phyloP scores from a whole-genome alignment of 495 filamentous ascomycete species.

The Jackrogersella minutella region DNA sequence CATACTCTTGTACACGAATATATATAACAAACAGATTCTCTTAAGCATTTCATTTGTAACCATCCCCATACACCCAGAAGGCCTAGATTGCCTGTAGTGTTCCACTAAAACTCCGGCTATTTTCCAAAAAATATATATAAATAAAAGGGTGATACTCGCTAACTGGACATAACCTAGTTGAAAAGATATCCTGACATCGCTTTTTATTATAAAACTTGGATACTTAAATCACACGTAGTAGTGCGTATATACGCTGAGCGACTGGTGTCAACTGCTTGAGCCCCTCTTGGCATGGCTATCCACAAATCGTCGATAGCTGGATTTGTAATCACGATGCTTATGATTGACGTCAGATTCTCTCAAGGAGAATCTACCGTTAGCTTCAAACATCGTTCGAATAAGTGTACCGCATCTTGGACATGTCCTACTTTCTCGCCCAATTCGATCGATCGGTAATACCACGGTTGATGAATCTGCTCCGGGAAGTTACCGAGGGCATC shows the following conservation, averaged over 20 bases:
- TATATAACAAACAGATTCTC: not conserved
- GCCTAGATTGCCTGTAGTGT: no score
- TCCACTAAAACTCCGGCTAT: no score
- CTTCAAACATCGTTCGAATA: conserved; percentile 32
- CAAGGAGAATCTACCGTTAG: conserved; percentile 21
- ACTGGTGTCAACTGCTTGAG: not conserved
- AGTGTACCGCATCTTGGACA: conserved; percentile 34
- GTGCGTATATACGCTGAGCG: not conserved
- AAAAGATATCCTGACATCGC: no score
- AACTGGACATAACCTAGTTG: no score
- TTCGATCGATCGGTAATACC: conserved; percentile 41
- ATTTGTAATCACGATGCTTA: not conserved
- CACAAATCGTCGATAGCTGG: not conserved
- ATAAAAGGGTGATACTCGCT: no score
- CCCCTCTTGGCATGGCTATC: not conserved
- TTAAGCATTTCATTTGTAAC: not conserved
- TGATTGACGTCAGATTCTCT: not conserved
- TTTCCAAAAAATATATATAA: no score
- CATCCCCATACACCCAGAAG: no score
- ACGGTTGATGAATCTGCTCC: conserved; percentile 41
- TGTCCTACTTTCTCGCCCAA: conserved; percentile 31
- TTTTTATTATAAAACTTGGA: no score
- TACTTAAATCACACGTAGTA: no score
- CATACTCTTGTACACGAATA: not conserved
- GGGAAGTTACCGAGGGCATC: conserved; percentile 27